Conservation (phyloP, 257 asterid species). For the Capsicum pubescens region DNA sequence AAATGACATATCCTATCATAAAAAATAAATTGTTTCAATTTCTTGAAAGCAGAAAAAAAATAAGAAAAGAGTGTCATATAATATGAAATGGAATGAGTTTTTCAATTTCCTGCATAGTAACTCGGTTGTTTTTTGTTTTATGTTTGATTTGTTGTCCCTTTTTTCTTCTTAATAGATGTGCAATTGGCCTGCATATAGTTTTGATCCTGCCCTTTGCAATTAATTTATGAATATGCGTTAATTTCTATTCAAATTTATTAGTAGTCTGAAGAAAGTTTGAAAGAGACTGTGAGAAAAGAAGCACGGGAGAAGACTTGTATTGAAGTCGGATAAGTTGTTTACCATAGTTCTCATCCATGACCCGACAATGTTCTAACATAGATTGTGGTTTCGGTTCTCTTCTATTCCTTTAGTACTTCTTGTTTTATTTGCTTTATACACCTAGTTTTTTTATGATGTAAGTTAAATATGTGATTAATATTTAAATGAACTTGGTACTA, state of each 20-base stretch:
- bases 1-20: not conserved
- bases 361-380: constrained; percentile 61
- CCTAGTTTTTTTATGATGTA: not conserved
- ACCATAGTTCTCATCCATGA: constrained; percentile 99
- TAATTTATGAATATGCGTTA: not conserved
- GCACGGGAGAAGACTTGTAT: constrained; percentile 95
- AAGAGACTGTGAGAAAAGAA: constrained; percentile 97
- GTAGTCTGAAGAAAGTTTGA: constrained; percentile 96
- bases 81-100: too few species aligned
- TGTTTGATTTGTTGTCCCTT: too few species aligned
- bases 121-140: too few species aligned
- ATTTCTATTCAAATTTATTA: constrained; percentile 15
- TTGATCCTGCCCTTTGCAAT: not conserved
- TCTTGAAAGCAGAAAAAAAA: too few species aligned
- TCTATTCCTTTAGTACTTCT: not conserved
- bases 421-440: not conserved
- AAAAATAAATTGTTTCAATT: not conserved
- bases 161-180: not conserved
- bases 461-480: not conserved
- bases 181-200: not conserved
- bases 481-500: too few species aligned
- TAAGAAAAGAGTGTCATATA: too few species aligned
- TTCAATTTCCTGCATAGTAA: too few species aligned
- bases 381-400: not conserved
- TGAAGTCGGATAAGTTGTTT: constrained; percentile 93